phyloP scores from a whole-genome alignment of 2,329 filamentous ascomycete species.

The Intubia oerlemansii region DNA sequence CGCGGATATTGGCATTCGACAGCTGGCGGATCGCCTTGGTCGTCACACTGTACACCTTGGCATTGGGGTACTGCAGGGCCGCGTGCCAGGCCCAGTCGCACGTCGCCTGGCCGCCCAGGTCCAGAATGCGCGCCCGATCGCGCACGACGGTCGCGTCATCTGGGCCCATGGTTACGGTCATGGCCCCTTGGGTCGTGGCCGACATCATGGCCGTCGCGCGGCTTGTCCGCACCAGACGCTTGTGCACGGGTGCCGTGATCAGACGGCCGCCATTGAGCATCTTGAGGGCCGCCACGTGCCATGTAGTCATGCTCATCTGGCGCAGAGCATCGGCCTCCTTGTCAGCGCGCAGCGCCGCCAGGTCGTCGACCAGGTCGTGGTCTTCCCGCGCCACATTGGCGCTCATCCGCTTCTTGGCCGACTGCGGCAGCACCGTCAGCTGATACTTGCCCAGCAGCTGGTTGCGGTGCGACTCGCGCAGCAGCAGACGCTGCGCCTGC shows the following conservation, averaged over 20 bases:
- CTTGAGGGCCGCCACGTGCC: conserved; percentile 40
- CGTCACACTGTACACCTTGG: conserved; percentile 73
- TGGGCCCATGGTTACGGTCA: too few species aligned
- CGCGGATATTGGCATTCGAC: conserved; percentile 55
- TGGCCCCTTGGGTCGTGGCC: too few species aligned
- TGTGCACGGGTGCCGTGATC: conserved; percentile 40
- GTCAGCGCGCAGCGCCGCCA: conserved; percentile 42
- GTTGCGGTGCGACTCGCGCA: conserved; percentile 51
- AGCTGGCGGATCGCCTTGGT: conserved; percentile 47
- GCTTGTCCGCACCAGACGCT: conserved; percentile 34
- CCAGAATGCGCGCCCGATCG: conserved; percentile 49
- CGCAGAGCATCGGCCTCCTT: conserved; percentile 62
- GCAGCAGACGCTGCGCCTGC: conserved; percentile 60
- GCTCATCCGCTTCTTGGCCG: conserved; percentile 48
- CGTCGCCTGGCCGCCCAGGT: conserved; percentile 64
- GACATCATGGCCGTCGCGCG: conserved; percentile 10
- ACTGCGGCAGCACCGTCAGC: conserved; percentile 46
- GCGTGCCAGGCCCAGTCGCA: conserved; percentile 96
- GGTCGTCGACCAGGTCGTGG: conserved; percentile 32
- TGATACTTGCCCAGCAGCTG: conserved; percentile 74
- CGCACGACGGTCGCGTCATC: conserved; percentile 20
- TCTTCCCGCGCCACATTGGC: conserved; percentile 55
- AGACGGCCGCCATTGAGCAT: conserved; percentile 42
- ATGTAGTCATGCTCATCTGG: conserved; percentile 41
- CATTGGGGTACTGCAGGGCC: conserved; percentile 64